Evolutionary conservation across 78 protist genomes (phyloP).

Genomic region (Dictyostelium capitatum): DNA sequence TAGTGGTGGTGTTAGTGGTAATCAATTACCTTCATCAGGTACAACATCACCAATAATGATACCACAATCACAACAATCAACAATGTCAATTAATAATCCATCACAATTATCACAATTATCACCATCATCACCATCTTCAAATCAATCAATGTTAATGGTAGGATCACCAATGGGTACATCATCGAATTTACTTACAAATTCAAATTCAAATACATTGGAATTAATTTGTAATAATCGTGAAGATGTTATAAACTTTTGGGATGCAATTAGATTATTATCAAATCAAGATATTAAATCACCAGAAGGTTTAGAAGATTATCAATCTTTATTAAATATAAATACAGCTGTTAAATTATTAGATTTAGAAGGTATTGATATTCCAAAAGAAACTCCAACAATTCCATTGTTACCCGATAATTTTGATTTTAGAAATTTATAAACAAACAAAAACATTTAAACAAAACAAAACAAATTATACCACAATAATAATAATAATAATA

Average conservation of each 20-base stretch:
- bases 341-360: constrained; percentile 38
- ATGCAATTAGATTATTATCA: constrained; percentile 4
- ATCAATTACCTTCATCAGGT: neutral
- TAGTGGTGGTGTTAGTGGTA: neutral
- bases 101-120: neutral
- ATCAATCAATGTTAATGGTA: neutral
- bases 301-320: constrained; percentile 61
- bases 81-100: neutral
- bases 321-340: constrained; percentile 18
- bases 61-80: constrained; percentile 7
- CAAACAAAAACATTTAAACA: neutral
- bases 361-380: constrained; percentile 63
- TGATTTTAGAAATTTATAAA: constrained; percentile 17
- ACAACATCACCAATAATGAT: constrained; percentile 2
- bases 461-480: neutral
- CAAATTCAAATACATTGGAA: neutral
- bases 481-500: neutral
- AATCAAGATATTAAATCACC: constrained; percentile 16
- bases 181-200: neutral
- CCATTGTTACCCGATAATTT: constrained; percentile 35
- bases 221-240: constrained; percentile 11
- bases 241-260: constrained; percentile 37
- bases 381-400: constrained; percentile 33
- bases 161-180: neutral
- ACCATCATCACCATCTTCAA: constrained; percentile 3